Conservation (phyloP, 768 basidiomycete species). For the Leucosporidium creatinivorum region DNA sequence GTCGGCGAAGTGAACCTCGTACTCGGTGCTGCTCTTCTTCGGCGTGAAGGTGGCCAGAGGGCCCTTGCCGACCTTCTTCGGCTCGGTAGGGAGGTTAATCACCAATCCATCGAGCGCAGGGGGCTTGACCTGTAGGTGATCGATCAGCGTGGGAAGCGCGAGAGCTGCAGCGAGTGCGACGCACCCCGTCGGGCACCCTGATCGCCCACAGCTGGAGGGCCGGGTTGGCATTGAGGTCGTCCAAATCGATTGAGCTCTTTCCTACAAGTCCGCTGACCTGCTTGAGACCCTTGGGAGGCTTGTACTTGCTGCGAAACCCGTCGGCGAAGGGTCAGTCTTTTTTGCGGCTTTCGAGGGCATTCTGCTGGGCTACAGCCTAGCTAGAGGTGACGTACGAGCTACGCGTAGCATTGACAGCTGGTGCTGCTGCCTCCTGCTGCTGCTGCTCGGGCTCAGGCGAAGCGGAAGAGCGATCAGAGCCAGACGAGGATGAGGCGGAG, state of each 20-base stretch:
- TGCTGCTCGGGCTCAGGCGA: slow-evolving; percentile 12
- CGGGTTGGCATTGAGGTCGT: slow-evolving; percentile 13
- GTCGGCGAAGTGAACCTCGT: slow-evolving; percentile 14
- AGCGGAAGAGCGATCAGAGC: slow-evolving; percentile 1
- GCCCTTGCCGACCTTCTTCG: not conserved
- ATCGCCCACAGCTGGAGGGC: slow-evolving; percentile 30
- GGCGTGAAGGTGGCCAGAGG: slow-evolving; percentile 16
- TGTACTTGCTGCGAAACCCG: slow-evolving; percentile 6
- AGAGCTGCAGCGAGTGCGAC: not conserved
- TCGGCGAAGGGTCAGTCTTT: too few species aligned
- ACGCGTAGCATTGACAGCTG: too few species aligned
- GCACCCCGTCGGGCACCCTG: slow-evolving; percentile 24
- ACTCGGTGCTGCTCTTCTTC: slow-evolving; percentile 15
- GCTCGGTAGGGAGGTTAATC: slow-evolving; percentile 17
- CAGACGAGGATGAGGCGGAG: slow-evolving; percentile 7
- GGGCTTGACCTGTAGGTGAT: slow-evolving; percentile 13
- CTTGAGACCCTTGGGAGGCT: slow-evolving; percentile 18
- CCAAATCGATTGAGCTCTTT: slow-evolving; percentile 21
- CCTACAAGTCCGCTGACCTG: not conserved
- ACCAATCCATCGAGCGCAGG: slow-evolving; percentile 24
- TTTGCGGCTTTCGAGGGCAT: too few species aligned
- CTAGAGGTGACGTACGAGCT: too few species aligned
- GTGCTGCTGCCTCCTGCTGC: too few species aligned
- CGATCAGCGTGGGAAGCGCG: not conserved
- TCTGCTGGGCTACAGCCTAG: too few species aligned